Evolutionary conservation across 345 rosid species (phyloP).

Genomic region (Citrus mangshanensis): DNA sequence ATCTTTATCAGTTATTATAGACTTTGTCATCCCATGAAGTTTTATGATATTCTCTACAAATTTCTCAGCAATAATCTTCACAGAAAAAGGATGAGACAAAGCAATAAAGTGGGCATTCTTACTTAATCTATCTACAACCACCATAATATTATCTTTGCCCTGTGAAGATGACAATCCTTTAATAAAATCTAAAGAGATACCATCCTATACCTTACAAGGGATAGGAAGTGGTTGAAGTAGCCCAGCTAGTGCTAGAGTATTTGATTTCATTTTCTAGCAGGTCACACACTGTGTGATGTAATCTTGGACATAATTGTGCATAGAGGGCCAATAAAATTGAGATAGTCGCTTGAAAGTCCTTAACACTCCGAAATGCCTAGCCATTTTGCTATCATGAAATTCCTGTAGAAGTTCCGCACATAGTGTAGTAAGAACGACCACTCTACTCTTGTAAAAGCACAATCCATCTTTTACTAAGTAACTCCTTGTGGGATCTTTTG

Average conservation of each 20-base stretch:
- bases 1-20: no score
- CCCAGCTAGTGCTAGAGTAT: neutral
- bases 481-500: neutral
- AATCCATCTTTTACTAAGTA: neutral
- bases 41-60: no score
- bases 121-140: neutral
- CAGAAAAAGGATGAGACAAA: no score
- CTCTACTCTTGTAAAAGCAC: neutral
- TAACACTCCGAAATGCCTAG: neutral
- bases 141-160: neutral
- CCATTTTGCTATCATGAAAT: neutral
- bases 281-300: neutral
- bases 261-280: neutral
- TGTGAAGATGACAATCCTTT: neutral
- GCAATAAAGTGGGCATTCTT: neutral
- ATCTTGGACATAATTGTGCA: neutral
- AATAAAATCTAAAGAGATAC: neutral
- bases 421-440: neutral
- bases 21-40: no score
- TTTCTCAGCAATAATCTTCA: no score
- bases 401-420: neutral
- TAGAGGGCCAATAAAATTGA: no score
- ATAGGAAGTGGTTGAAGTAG: neutral
- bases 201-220: neutral
- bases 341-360: neutral